Conservation (phyloP, 495 filamentous ascomycete species). For the Stereocaulon alpinum region DNA sequence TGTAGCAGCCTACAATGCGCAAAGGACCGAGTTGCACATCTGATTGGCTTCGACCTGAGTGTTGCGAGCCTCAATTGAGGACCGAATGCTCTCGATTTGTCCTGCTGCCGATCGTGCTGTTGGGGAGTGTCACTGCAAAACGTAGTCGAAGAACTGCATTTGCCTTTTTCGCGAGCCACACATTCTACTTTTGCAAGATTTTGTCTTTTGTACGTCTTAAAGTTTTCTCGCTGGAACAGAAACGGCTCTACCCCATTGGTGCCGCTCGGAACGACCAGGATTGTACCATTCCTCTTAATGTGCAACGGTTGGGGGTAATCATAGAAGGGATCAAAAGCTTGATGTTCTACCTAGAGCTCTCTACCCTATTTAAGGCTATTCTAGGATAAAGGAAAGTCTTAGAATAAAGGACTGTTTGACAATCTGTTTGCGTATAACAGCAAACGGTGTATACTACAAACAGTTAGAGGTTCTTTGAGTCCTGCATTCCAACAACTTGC, state of each 20-base stretch:
- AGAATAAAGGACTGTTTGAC: too few relatives aligned
- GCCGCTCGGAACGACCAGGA: background rate
- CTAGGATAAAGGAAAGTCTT: too few relatives aligned
- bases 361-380: too few relatives aligned
- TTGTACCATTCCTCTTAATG: too few relatives aligned
- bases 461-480: too few relatives aligned
- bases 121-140: background rate
- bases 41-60: background rate
- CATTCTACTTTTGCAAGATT: too few relatives aligned
- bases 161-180: background rate
- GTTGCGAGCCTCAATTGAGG: background rate
- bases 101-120: background rate
- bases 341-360: too few relatives aligned
- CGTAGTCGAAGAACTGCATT: background rate
- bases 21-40: background rate
- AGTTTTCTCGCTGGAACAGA: background rate
- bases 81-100: background rate
- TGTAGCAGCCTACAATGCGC: background rate
- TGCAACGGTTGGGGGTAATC: too few relatives aligned
- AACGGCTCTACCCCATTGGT: background rate
- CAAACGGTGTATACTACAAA: too few relatives aligned
- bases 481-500: too few relatives aligned
- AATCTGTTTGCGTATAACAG: too few relatives aligned
- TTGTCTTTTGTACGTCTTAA: background rate
- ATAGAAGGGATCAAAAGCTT: too few relatives aligned